Percentiles rank a stretch among this genome's conserved stretches.
Evolutionary conservation across 2,329 filamentous ascomycete genomes (phyloP).

Genomic region (Pseudomassariella vexata): DNA sequence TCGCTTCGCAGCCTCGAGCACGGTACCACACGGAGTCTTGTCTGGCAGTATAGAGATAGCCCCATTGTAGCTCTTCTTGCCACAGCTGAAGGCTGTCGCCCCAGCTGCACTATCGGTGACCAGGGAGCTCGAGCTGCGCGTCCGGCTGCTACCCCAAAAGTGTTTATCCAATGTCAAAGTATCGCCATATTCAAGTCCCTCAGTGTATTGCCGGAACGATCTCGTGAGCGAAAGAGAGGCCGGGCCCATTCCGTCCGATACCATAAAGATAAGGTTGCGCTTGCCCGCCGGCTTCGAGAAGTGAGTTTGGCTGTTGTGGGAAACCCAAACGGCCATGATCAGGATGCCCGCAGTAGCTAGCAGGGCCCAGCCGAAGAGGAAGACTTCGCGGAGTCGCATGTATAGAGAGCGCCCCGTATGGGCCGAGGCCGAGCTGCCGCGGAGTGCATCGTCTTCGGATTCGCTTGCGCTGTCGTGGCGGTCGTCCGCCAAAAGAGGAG

Average conservation of each 20-base stretch:
- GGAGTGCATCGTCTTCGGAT: constrained; percentile 29
- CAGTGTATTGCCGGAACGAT: constrained; percentile 74
- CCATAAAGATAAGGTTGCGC: constrained; percentile 97
- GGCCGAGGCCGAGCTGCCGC: constrained; percentile 20
- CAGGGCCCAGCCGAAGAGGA: constrained; percentile 77
- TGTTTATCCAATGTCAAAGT: constrained; percentile 79
- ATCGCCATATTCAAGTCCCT: constrained; percentile 67
- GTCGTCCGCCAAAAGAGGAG: constrained; percentile 23
- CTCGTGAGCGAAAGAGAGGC: constrained; percentile 83
- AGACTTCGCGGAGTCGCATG: constrained; percentile 59
- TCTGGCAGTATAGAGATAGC: constrained; percentile 88
- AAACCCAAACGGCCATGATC: constrained; percentile 70
- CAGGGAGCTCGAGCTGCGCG: constrained; percentile 74
- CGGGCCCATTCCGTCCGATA: constrained; percentile 97
- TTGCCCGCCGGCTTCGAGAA: constrained; percentile 51
- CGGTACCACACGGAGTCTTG: constrained; percentile 82
- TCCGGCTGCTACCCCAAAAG: constrained; percentile 85
- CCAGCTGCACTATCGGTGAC: constrained; percentile 97
- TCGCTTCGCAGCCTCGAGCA: constrained; percentile 85
- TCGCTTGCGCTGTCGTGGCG: constrained; percentile 15
- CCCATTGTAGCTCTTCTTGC: constrained; percentile 90
- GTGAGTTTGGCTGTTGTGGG: constrained; percentile 58
- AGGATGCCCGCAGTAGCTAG: constrained; percentile 74
- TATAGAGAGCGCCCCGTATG: constrained; percentile 17
- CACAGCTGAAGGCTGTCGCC: constrained; percentile 93